These are phyloP conservation scores for Hericium rajendrae DNA, from an alignment of 768 basidiomycete genomes.

Conservation along the genomic window DNA sequence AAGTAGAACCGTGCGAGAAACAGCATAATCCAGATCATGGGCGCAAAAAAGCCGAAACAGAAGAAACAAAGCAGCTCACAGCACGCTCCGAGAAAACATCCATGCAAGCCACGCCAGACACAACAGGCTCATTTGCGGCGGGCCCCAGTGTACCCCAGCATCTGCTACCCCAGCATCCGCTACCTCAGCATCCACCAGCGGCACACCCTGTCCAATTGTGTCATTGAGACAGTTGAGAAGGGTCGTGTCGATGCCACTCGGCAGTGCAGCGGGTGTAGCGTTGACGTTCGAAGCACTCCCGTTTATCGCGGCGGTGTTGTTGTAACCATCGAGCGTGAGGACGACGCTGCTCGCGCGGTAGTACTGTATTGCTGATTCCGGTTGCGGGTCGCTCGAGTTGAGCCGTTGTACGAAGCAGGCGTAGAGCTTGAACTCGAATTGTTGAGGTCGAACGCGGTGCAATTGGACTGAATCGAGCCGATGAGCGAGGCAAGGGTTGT, in stretches of 20 bases:
- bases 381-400: conserved; percentile 11
- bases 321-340: conserved; percentile 20
- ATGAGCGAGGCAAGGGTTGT: conserved; percentile 25
- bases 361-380: conserved; percentile 19
- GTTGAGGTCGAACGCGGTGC: conserved; percentile 14
- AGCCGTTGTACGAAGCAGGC: conserved; percentile 6
- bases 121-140: not conserved
- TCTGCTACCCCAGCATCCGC: conserved; percentile 9
- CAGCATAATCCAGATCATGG: too few relatives aligned
- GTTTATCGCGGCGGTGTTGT: conserved; percentile 17
- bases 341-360: conserved; percentile 19
- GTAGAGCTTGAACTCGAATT: conserved; percentile 3
- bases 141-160: conserved; percentile 7
- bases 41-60: not conserved
- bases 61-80: not conserved
- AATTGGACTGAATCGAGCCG: conserved; percentile 20
- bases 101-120: not conserved
- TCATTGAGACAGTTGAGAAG: conserved; percentile 50
- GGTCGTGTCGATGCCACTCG: conserved; percentile 36
- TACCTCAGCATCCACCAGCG: conserved; percentile 32
- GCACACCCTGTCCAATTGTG: conserved; percentile 51
- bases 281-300: conserved; percentile 24
- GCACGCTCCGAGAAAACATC: not conserved
- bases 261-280: conserved; percentile 39
- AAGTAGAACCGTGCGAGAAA: too few relatives aligned